Conservation (phyloP, 2,329 filamentous ascomycete species). For the Exutisphaerella laricina region DNA sequence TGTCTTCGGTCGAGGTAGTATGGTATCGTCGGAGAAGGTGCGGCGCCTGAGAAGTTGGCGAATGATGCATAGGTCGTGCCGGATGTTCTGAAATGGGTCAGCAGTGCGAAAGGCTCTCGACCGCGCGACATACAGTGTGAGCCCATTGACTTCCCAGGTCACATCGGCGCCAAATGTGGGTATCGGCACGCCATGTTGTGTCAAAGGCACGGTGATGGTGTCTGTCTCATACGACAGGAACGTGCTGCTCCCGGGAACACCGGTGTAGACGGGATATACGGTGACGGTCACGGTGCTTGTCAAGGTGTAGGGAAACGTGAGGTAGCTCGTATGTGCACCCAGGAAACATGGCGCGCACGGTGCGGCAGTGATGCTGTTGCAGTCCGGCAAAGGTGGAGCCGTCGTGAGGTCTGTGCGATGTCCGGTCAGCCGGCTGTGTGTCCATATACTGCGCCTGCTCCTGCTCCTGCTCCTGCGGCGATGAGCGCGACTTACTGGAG, state of each 20-base stretch:
- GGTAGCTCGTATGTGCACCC: not conserved
- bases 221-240: constrained; percentile 3
- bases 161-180: constrained; percentile 1
- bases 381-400: constrained; percentile 1
- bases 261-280: constrained; percentile 1
- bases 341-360: constrained; percentile 4
- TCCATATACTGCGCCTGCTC: too few relatives aligned
- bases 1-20: not conserved
- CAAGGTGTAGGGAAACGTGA: constrained; percentile 1
- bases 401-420: not conserved
- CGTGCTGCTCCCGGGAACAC: not conserved
- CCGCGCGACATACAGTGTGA: constrained; percentile 2
- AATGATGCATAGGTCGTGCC: constrained; percentile 4
- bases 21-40: not conserved
- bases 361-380: constrained; percentile 1
- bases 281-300: constrained; percentile 2
- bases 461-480: too few relatives aligned
- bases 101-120: too few relatives aligned
- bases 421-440: too few relatives aligned
- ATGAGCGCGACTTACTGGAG: constrained; percentile 1
- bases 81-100: constrained; percentile 1
- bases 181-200: not conserved
- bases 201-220: not conserved
- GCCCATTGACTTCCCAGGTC: not conserved
- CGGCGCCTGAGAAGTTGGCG: constrained; percentile 2